phyloP scores from a whole-genome alignment of 225 moss, liverwort and hornwort species.

The Bryoerythrophyllum caledonicum region DNA sequence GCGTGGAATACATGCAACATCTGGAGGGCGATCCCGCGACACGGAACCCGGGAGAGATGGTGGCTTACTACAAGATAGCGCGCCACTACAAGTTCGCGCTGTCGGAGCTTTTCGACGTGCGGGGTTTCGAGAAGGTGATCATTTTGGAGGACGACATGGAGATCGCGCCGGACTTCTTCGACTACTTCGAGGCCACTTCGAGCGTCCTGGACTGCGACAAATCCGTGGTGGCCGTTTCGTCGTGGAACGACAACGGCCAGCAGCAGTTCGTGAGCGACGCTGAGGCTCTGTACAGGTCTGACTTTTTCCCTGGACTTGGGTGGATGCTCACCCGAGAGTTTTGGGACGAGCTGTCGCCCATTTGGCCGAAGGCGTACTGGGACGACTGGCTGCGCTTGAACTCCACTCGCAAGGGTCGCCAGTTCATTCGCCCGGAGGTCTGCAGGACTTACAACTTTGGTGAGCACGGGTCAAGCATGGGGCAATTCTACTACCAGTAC shows the following conservation, averaged over 20 bases:
- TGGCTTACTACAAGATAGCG: slow-evolving; percentile 94
- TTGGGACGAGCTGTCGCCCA: slow-evolving; percentile 93
- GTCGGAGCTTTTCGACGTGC: slow-evolving; percentile 67
- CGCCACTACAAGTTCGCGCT: slow-evolving; percentile 97
- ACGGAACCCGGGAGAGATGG: slow-evolving; percentile 52
- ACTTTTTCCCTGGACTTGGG: slow-evolving; percentile 97
- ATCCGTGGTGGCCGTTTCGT: slow-evolving; percentile 85
- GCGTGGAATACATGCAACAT: slow-evolving; percentile 70
- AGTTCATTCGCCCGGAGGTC: slow-evolving; percentile 91
- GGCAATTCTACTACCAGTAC: slow-evolving; percentile 59
- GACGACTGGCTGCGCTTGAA: slow-evolving; percentile 94
- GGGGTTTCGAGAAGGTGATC: slow-evolving; percentile 72
- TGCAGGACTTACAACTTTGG: slow-evolving; percentile 98
- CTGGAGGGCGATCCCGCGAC: slow-evolving; percentile 58
- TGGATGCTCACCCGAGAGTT: slow-evolving; percentile 96
- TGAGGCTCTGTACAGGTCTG: slow-evolving; percentile 78
- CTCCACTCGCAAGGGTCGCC: slow-evolving; percentile 76
- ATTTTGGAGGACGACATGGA: slow-evolving; percentile 99
- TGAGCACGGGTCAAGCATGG: slow-evolving; percentile 79
- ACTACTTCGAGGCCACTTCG: slow-evolving; percentile 85
- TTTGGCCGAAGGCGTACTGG: slow-evolving; percentile 98
- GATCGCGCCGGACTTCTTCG: slow-evolving; percentile 88
- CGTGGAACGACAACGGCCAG: slow-evolving; percentile 99
- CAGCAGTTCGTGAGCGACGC: slow-evolving; percentile 82
- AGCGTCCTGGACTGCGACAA: slow-evolving; percentile 76